Evolutionary conservation across 306 rosid species (phyloP).

Genomic region (Senna siamea): DNA sequence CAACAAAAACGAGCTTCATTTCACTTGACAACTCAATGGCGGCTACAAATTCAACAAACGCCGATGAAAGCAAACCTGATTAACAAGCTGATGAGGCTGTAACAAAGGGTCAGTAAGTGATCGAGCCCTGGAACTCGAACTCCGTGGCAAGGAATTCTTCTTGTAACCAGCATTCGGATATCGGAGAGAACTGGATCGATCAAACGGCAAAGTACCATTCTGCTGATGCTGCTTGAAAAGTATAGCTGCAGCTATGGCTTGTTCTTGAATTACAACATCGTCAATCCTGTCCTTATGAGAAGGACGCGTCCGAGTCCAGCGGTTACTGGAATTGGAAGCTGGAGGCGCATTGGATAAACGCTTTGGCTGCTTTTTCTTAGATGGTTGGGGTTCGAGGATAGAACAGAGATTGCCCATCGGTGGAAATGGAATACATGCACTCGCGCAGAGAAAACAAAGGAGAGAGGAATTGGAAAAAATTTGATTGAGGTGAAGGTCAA

Average conservation of each 20-base stretch:
- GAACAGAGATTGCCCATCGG: conserved; percentile 90
- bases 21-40: too few species aligned
- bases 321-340: conserved; percentile 43
- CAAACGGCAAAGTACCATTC: conserved; percentile 58
- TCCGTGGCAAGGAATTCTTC: conserved; percentile 69
- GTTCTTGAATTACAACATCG: conserved; percentile 65
- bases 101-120: conserved; percentile 89
- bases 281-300: conserved; percentile 64
- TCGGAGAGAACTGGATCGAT: conserved; percentile 81
- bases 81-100: conserved; percentile 88
- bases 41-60: neutral
- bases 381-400: conserved; percentile 51
- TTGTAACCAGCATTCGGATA: conserved; percentile 67
- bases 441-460: neutral
- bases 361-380: conserved; percentile 48
- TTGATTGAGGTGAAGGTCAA: neutral
- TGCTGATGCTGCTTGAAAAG: conserved; percentile 70
- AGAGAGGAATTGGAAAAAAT: neutral
- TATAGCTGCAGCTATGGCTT: conserved; percentile 88
- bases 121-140: conserved; percentile 89
- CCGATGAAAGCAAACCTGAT: conserved; percentile 52
- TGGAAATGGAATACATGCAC: conserved; percentile 44
- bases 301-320: conserved; percentile 64
- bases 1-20: too few species aligned
- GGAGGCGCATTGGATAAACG: conserved; percentile 62